phyloP scores from a whole-genome alignment of 2,329 filamentous ascomycete species.

The Monilinia polystroma region DNA sequence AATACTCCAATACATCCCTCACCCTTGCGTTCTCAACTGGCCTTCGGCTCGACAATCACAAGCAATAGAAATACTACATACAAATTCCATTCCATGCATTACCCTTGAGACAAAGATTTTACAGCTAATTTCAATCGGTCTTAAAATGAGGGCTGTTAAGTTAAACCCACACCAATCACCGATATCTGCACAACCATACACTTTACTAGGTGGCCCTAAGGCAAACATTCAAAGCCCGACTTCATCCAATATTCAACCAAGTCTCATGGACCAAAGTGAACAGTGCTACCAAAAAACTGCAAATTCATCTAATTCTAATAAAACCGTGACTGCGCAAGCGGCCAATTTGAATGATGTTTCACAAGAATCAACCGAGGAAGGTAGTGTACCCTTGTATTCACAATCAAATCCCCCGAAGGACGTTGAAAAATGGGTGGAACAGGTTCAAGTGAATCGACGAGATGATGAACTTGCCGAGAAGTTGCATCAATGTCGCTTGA shows the following conservation, averaged over 20 bases:
- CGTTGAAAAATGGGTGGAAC: neutral
- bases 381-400: neutral
- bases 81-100: neutral
- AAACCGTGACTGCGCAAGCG: neutral
- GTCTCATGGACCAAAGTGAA: no score
- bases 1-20: constrained; percentile 3
- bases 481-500: neutral
- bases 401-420: neutral
- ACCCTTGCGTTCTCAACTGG: neutral
- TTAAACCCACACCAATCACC: neutral
- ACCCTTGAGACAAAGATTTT: neutral
- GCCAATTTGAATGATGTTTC: neutral
- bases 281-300: no score
- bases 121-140: neutral
- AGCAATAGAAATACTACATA: neutral
- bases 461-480: neutral
- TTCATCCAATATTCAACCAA: no score
- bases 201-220: no score
- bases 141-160: neutral
- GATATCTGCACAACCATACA: neutral
- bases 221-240: neutral
- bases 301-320: no score
- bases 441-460: neutral
- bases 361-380: neutral
- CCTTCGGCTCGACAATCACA: neutral